Conservation (phyloP, 768 basidiomycete species). For the Tricholoma flavovirens region DNA sequence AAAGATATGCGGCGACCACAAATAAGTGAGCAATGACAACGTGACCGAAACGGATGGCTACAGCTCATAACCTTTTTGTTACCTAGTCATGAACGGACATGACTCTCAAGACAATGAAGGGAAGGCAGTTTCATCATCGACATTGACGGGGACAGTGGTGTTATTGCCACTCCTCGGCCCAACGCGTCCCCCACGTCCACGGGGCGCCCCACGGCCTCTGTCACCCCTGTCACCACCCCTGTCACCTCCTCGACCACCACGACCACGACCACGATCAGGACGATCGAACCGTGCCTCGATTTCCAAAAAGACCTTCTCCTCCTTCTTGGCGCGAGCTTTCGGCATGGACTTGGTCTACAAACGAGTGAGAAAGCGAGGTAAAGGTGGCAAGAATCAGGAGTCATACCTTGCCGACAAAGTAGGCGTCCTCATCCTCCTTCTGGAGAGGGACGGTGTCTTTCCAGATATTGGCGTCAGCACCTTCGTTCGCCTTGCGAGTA, state of each 20-base stretch:
- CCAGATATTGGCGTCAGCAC: constrained; percentile 62
- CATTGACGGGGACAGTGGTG: constrained; percentile 46
- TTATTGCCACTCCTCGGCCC: constrained; percentile 41
- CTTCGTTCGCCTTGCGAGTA: constrained; percentile 76
- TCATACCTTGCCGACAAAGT: constrained; percentile 88
- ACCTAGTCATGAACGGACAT: constrained; percentile 1
- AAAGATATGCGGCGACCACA: constrained; percentile 14
- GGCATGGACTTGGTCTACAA: constrained; percentile 55
- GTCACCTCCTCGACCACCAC: constrained; percentile 45
- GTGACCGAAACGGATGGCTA: constrained; percentile 8
- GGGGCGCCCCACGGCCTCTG: constrained; percentile 19
- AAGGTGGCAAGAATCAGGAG: background rate
- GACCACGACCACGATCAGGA: constrained; percentile 58
- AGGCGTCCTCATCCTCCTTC: constrained; percentile 72
- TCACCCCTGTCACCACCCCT: constrained; percentile 39
- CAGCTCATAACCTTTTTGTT: constrained; percentile 12
- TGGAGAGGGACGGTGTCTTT: constrained; percentile 62
- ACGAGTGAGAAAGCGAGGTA: constrained; percentile 4
- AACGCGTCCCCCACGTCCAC: constrained; percentile 22
- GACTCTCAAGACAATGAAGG: constrained; percentile 67
- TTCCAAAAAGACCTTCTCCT: constrained; percentile 88
- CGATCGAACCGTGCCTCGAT: constrained; percentile 88
- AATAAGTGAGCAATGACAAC: background rate
- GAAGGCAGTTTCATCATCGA: constrained; percentile 84
- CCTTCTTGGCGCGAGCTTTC: constrained; percentile 73